A percentile compares a stretch with the other conserved stretches of the same genome.
These are phyloP conservation scores for Prillingera fragicola DNA, from an alignment of 1,284 basidiomycete genomes.

Conservation along the genomic window DNA sequence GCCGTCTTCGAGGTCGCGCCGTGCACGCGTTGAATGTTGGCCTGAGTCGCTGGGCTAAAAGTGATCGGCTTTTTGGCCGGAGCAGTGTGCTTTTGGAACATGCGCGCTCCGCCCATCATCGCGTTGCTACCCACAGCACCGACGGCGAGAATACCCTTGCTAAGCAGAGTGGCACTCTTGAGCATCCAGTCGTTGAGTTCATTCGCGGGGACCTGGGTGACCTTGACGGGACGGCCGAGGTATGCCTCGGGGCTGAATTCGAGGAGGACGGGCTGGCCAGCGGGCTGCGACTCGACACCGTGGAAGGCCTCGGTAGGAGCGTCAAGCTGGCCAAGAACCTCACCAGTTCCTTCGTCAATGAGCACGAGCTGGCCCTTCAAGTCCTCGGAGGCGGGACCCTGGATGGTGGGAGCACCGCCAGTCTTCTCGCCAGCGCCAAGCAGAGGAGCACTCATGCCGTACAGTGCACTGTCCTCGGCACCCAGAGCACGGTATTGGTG, in stretches of 20 bases:
- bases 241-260: constrained; percentile 58
- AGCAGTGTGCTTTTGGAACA: constrained; percentile 59
- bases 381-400: constrained; percentile 47
- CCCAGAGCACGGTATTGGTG: constrained; percentile 57
- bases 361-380: constrained; percentile 65
- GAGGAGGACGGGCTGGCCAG: constrained; percentile 63
- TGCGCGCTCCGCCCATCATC: constrained; percentile 59
- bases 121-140: constrained; percentile 61
- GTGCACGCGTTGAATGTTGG: constrained; percentile 59
- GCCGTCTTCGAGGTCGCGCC: too few species aligned
- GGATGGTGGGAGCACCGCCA: constrained; percentile 6
- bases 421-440: too few species aligned
- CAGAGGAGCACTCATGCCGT: constrained; percentile 18
- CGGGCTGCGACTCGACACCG: constrained; percentile 51
- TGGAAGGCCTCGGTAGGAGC: constrained; percentile 57
- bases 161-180: constrained; percentile 61
- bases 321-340: constrained; percentile 68
- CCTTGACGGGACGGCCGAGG: constrained; percentile 47
- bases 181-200: constrained; percentile 63
- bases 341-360: constrained; percentile 66
- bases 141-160: constrained; percentile 63
- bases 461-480: constrained; percentile 26
- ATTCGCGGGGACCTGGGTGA: constrained; percentile 59
- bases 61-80: constrained; percentile 55
- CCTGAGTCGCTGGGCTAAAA: constrained; percentile 59